Percentiles rank a stretch among this genome's conserved stretches.
These are phyloP conservation scores for Musa beccarii DNA, from an alignment of 176 grass and related monocot genomes.

Conservation along the genomic window DNA sequence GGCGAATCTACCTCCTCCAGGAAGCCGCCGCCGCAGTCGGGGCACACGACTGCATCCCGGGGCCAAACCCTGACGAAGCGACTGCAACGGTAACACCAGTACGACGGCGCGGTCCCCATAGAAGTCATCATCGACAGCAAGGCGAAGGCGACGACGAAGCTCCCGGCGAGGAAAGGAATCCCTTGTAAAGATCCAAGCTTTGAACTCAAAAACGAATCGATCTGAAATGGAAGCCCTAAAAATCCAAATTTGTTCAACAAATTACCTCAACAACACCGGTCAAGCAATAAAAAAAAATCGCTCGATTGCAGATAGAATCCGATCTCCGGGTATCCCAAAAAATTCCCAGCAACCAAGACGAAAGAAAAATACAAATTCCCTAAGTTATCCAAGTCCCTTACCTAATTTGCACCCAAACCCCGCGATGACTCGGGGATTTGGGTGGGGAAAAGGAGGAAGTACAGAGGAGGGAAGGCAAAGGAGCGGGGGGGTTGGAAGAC, in stretches of 20 bases:
- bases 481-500: neutral
- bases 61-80: slow-evolving; percentile 7
- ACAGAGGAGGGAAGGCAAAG: neutral
- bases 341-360: neutral
- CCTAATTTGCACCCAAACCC: neutral
- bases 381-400: neutral
- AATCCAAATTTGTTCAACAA: neutral
- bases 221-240: neutral
- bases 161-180: too few relatives aligned
- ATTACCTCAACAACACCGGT: neutral
- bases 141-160: too few relatives aligned
- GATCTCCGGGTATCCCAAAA: neutral
- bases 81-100: slow-evolving; percentile 9
- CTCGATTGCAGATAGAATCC: neutral
- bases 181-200: too few relatives aligned
- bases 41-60: slow-evolving; percentile 1
- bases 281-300: neutral
- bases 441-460: neutral
- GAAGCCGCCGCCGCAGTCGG: slow-evolving; percentile 7
- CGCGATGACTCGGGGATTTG: neutral
- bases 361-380: neutral
- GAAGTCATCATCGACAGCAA: neutral
- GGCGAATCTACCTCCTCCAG: slow-evolving; percentile 4
- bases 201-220: neutral
- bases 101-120: neutral